Percentiles rank a stretch among this genome's conserved stretches.
phyloP scores from a whole-genome alignment of 345 rosid genomes.

The Euclidium syriacum region DNA sequence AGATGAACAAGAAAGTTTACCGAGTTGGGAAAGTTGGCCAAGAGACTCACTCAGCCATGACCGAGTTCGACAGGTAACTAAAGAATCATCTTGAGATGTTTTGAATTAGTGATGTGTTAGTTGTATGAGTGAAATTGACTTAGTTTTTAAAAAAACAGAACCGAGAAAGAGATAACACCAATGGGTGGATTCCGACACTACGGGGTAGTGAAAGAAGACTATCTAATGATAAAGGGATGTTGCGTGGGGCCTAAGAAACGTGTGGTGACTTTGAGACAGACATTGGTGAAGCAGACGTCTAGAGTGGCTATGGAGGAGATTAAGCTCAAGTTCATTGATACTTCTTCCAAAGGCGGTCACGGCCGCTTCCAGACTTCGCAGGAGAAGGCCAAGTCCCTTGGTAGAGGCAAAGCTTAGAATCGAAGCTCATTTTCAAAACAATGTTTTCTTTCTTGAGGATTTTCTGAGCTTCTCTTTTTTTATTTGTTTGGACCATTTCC shows the following conservation, averaged over 20 bases:
- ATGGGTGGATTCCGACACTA: conserved; percentile 93
- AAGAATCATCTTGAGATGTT: not conserved
- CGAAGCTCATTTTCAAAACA: not conserved
- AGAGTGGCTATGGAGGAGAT: conserved; percentile 68
- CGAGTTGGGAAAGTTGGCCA: conserved; percentile 71
- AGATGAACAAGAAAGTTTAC: conserved; percentile 90
- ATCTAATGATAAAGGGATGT: conserved; percentile 79
- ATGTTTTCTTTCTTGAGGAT: not conserved
- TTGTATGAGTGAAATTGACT: conserved; percentile 25
- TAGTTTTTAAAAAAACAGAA: too few species aligned
- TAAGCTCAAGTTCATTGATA: conserved; percentile 71
- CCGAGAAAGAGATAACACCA: conserved; percentile 89
- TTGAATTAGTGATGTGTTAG: not conserved
- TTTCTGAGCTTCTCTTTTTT: not conserved
- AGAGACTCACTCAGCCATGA: conserved; percentile 68
- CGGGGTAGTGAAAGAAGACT: conserved; percentile 80
- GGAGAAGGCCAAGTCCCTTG: conserved; percentile 73
- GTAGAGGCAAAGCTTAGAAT: conserved; percentile 53
- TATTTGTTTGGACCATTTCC: not conserved
- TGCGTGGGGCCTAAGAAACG: conserved; percentile 91
- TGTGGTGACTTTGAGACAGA: conserved; percentile 78
- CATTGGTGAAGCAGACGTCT: conserved; percentile 68
- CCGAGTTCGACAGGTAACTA: conserved; percentile 72
- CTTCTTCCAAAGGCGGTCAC: conserved; percentile 65
- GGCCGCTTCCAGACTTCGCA: conserved; percentile 75